Percentiles rank a stretch among this genome's conserved stretches.
These are phyloP conservation scores for Schizopora paradoxa DNA, from an alignment of 1,284 basidiomycete species.

Conservation along the genomic window DNA sequence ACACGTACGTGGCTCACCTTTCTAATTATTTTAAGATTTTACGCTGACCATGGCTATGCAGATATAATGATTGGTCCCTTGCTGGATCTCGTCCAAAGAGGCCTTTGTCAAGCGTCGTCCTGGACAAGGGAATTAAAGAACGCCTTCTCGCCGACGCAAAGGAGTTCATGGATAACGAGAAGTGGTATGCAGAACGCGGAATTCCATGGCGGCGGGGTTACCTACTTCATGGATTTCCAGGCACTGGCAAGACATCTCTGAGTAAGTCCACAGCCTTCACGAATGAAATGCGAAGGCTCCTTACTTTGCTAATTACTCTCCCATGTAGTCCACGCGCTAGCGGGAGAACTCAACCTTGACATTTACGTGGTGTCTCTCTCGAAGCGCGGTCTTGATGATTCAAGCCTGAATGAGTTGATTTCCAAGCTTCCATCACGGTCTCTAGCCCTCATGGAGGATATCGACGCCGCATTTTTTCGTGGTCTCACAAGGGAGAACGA, in stretches of 20 bases:
- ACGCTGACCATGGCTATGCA: not conserved
- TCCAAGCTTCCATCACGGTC: conserved; percentile 61
- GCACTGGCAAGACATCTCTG: conserved; percentile 71
- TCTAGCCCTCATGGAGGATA: conserved; percentile 77
- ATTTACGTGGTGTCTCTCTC: conserved; percentile 75
- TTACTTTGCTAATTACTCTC: not conserved
- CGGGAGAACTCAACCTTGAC: conserved; percentile 68
- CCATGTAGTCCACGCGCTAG: conserved; percentile 53
- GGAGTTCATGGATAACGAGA: conserved; percentile 28
- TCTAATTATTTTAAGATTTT: not conserved
- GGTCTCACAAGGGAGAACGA: conserved; percentile 43
- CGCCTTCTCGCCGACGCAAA: conserved; percentile 26
- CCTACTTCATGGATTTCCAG: conserved; percentile 54
- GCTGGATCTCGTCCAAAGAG: conserved; percentile 26
- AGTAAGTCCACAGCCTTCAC: conserved; percentile 22
- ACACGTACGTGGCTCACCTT: conserved; percentile 20
- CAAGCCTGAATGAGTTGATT: conserved; percentile 52
- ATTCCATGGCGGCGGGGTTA: conserved; percentile 30
- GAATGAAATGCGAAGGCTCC: not conserved
- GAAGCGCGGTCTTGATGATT: conserved; percentile 64
- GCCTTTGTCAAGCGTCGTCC: conserved; percentile 24
- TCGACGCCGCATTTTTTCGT: conserved; percentile 67
- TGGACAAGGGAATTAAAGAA: conserved; percentile 24
- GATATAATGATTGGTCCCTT: conserved; percentile 22
- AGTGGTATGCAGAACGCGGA: conserved; percentile 29